Evolutionary conservation across 2,329 filamentous ascomycete species (phyloP).

Genomic region (Ophiocordyceps unilateralis): DNA sequence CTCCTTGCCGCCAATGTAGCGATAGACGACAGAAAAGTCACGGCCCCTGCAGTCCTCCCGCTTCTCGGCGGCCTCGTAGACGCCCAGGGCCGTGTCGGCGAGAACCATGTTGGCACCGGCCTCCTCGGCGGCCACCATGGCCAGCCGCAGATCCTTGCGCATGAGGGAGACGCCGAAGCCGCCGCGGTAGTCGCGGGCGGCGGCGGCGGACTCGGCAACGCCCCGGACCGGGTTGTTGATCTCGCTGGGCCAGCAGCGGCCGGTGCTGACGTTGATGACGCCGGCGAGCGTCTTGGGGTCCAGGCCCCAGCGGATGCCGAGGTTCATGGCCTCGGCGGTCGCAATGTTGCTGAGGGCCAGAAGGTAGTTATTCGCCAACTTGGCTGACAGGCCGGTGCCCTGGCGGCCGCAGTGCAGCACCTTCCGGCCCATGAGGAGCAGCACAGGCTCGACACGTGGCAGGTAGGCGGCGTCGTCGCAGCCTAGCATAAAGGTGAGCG

Average conservation of each 20-base stretch:
- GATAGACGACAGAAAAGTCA: constrained; percentile 71
- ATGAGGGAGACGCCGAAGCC: constrained; percentile 66
- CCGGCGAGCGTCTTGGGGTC: constrained; percentile 52
- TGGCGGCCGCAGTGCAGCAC: constrained; percentile 75
- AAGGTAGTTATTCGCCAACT: constrained; percentile 95
- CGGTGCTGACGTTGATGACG: constrained; percentile 85
- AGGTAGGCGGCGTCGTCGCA: constrained; percentile 39
- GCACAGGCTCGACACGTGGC: constrained; percentile 45
- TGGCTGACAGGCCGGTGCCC: constrained; percentile 74
- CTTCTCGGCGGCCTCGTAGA: constrained; percentile 51
- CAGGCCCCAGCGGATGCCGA: constrained; percentile 43
- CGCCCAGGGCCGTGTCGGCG: constrained; percentile 40
- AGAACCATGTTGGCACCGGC: constrained; percentile 49
- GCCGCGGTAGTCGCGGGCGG: constrained; percentile 57
- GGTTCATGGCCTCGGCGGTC: constrained; percentile 48
- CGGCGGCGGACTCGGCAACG: constrained; percentile 60
- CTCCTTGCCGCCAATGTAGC: constrained; percentile 44
- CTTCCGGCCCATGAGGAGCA: constrained; percentile 71
- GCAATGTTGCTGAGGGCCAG: constrained; percentile 82
- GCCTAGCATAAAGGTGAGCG: constrained; percentile 92
- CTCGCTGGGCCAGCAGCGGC: constrained; percentile 91
- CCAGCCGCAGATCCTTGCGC: constrained; percentile 63
- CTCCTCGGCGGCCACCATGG: constrained; percentile 53
- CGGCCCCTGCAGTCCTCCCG: constrained; percentile 45
- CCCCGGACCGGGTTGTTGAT: constrained; percentile 89